Base-by-base conservation (phyloP, 2,329 filamentous ascomycete species). In the Malbranchea cinnamomea region DNA sequence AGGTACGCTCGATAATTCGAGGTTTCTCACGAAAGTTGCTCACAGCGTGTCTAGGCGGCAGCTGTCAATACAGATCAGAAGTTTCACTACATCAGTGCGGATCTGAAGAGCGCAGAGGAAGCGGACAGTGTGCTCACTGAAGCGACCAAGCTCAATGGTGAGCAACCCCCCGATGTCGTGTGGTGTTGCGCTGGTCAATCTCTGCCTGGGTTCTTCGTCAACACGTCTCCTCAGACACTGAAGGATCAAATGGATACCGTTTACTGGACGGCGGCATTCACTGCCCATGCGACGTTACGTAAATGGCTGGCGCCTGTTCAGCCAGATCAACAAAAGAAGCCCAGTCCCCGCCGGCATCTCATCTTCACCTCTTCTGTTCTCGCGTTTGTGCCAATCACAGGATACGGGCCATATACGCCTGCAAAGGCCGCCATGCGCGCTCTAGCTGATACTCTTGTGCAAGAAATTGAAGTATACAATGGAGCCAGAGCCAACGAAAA, bases 221-320 rank as follows among this genome's bases (percentile, higher is more conserved):
- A 93, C 37, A 73, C 72, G 22, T 66, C 78, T 6, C 60, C 81
- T 30, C 59, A 73, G 5, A 68, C 67, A 7, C 60, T 84, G 41
- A 69, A 77, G 23, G 62, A 66, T 40, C 82, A 92, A 52, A 93
- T 93, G 82, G 82, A 93, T 48, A 70, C 87, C 42, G 87, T 94
- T 57, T 95, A 82, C 60, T 93, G 77, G 67, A 80, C 82, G 28
- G 74, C 75, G 17, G 77, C 78, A 23, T 89, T 92, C 52, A 80
- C 92, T 57, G 78, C 83, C 21, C 83, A 91, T 49, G 74, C 81
- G 12, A 72, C 78, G 11, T 59, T 94, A 37, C 68, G 67, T 30
- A 66, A 70, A 36, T 94, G 87, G 87, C 68, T 84, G 25, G 54
- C 52, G 9, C 48, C 57, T 5, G 33, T 49, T 26, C 20, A 40